These are phyloP conservation scores for Scutellaria barbata DNA, from an alignment of 257 asterid genomes.

Conservation along the genomic window DNA sequence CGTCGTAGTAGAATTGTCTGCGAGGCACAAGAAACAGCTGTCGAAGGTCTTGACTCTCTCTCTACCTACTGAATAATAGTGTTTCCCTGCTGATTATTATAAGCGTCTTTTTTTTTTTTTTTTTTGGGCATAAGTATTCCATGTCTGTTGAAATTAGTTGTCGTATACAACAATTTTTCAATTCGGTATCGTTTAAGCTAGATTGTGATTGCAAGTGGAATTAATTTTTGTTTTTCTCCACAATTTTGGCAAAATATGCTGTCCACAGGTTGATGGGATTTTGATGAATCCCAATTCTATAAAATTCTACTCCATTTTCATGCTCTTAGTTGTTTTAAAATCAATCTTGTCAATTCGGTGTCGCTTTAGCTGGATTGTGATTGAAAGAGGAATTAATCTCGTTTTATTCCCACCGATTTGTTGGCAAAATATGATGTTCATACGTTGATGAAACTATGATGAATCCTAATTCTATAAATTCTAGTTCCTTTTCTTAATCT, in stretches of 20 bases:
- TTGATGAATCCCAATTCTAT: too few species aligned
- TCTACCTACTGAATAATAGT: neutral
- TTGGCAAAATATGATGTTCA: too few species aligned
- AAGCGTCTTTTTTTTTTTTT: neutral
- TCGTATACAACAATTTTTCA: neutral
- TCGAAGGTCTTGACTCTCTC: constrained; percentile 50
- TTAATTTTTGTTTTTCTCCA: neutral
- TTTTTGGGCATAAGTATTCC: neutral
- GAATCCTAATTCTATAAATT: too few species aligned
- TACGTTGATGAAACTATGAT: too few species aligned
- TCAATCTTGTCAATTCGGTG: neutral
- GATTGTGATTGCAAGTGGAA: neutral
- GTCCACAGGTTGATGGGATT: too few species aligned
- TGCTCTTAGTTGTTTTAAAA: neutral
- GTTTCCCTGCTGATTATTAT: neutral
- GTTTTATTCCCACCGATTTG: neutral
- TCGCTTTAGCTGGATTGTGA: neutral
- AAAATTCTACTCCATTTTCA: too few species aligned
- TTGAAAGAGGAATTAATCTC: neutral
- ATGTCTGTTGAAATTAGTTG: neutral
- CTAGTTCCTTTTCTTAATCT: too few species aligned
- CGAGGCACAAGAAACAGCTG: constrained; percentile 79
- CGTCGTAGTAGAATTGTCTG: constrained; percentile 65
- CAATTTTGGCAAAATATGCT: too few species aligned
- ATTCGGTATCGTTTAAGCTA: constrained; percentile 1